Conservation (phyloP, 208 protist genomes). For the Trypanosoma brucei region DNA sequence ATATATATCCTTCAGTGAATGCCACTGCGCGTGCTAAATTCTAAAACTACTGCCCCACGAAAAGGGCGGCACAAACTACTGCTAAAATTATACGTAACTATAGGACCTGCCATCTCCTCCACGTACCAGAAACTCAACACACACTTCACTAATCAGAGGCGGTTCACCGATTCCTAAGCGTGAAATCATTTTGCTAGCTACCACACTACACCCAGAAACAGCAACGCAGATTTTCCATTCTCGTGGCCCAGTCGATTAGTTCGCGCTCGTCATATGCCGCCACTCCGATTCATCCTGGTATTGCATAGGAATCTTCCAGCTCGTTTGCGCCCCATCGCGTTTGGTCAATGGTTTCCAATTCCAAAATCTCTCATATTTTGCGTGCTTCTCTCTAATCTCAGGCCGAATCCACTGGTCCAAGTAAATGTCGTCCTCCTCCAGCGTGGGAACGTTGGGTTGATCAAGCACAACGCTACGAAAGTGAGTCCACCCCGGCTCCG, state of each 20-base stretch:
- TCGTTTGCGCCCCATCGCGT: constrained; percentile 70
- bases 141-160: too few relatives aligned
- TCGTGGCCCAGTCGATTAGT: constrained; percentile 23
- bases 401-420: constrained; percentile 87
- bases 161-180: too few relatives aligned
- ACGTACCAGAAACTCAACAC: too few relatives aligned
- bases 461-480: constrained; percentile 66
- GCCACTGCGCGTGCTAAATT: too few relatives aligned
- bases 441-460: constrained; percentile 66
- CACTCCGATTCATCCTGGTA: constrained; percentile 81
- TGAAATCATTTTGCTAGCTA: too few relatives aligned
- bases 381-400: constrained; percentile 80
- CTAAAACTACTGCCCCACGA: too few relatives aligned
- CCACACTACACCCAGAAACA: too few relatives aligned
- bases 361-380: constrained; percentile 78
- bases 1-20: too few relatives aligned
- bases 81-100: too few relatives aligned
- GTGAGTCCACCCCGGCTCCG: constrained; percentile 78
- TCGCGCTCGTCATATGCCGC: constrained; percentile 84
- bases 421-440: constrained; percentile 88
- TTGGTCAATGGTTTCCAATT: constrained; percentile 89
- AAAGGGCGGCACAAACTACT: too few relatives aligned
- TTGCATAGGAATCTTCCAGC: constrained; percentile 73
- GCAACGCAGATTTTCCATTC: too few relatives aligned
- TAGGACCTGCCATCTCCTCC: too few relatives aligned